Evolutionary conservation across 164 flowering plant genomes (phyloP), one percentile per base, ranked within the genome.

Genomic region (Liquidambar formosana): DNA sequence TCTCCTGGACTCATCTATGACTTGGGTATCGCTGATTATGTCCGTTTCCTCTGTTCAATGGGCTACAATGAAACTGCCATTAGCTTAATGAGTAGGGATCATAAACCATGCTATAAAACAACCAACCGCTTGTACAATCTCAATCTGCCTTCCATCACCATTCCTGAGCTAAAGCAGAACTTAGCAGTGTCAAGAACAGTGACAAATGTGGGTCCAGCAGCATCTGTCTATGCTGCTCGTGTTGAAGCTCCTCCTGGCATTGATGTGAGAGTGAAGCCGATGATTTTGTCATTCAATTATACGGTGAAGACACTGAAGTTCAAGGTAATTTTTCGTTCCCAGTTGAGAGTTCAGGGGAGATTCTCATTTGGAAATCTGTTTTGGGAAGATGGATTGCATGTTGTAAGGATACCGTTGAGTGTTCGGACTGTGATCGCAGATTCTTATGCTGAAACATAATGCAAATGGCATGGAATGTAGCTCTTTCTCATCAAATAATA

Each of bases 1-100:
- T 68, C 73, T 63, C 94, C 94, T 9, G 91, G 94, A 49, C 82
- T 89, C 14, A 63, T 87, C 4, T 89, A 66, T 59, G 89, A 89
- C 65, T 77, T 78, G 69, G 76, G 65, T 10, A 52, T 53, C 25
- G 25, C 60, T 19, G 88, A 85, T 62, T 79, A 87, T 54, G n/a
- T 75, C 52, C 41, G 48, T 19, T 89, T 76, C 69, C 88, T 89
- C 56, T 87, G 90, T 41, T 69, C 82, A 21, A 76, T 78, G 80
- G 88, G 82, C 25, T 82, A 81, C 70, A 80, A 83, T 26, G 38
- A 71, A 57, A 58, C 82, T 25, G 82, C 76, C 12, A 75, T 89
- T 41, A 71, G 71, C 62, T 58, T n/a, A 52, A 64, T 88, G 76
- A 57, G 79, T 1, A 48, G 47, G 19, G n/a, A 60, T 9, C 48